Evolutionary conservation across 495 filamentous ascomycete genomes (phyloP).

Genomic region (Aspergillus ellipticus): DNA sequence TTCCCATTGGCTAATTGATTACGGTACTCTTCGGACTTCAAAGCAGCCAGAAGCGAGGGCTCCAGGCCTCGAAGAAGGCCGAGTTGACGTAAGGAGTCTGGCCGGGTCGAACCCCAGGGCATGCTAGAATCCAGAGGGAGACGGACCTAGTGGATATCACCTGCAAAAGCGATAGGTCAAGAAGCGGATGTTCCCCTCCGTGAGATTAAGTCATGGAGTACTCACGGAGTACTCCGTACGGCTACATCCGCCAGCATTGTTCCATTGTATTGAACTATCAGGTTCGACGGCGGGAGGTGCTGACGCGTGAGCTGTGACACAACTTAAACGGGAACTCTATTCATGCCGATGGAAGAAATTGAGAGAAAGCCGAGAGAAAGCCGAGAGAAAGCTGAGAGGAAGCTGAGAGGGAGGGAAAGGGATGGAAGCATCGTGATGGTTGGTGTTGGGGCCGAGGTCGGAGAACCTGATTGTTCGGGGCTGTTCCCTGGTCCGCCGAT

Average conservation of each 20-base stretch:
- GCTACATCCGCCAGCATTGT: too few species aligned
- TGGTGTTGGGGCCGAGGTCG: too few species aligned
- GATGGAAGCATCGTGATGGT: too few species aligned
- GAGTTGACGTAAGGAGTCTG: neutral
- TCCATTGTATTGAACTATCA: neutral
- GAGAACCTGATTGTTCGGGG: too few species aligned
- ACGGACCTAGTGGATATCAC: neutral
- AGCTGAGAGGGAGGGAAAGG: too few species aligned
- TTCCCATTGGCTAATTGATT: neutral
- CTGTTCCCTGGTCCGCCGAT: too few species aligned
- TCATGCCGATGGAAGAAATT: too few species aligned
- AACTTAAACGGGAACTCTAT: neutral
- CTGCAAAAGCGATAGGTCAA: neutral
- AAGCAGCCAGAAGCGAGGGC: neutral
- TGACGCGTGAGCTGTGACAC: neutral
- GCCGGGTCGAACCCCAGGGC: neutral
- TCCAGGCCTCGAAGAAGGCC: neutral
- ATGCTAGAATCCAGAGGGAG: neutral
- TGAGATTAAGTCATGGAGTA: neutral
- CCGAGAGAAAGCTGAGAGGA: too few species aligned
- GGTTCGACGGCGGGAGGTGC: neutral
- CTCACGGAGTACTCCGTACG: too few species aligned
- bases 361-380: too few species aligned
- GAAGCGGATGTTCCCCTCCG: neutral
- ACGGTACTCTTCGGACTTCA: neutral